Conservation (phyloP, 805 yeast genomes). For the Starmera amethionina region DNA sequence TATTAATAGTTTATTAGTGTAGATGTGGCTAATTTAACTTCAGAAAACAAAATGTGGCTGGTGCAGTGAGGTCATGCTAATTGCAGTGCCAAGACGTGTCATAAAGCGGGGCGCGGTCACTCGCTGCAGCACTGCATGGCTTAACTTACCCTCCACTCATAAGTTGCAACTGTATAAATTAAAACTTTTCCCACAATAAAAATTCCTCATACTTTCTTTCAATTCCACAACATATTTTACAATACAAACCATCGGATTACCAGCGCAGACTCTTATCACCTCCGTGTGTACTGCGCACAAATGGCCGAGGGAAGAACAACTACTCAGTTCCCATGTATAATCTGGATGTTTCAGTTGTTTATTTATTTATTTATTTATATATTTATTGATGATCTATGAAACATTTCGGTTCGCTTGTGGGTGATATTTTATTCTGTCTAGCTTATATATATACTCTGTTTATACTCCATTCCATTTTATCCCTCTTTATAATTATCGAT, state of each 20-base stretch:
- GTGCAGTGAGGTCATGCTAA: too few species aligned
- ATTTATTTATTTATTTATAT: neutral
- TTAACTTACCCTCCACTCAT: too few species aligned
- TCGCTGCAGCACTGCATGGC: too few species aligned
- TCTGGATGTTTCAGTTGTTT: slow-evolving; percentile 11
- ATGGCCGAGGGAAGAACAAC: slow-evolving; percentile 21
- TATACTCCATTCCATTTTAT: neutral
- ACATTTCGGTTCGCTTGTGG: slow-evolving; percentile 22
- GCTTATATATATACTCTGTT: neutral
- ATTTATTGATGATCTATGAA: neutral
- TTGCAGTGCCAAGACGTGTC: too few species aligned
- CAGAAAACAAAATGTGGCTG: too few species aligned
- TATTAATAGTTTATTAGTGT: too few species aligned
- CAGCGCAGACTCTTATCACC: slow-evolving; percentile 17
- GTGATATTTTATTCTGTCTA: slow-evolving; percentile 7
- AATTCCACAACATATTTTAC: slow-evolving; percentile 16
- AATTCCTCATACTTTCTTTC: too few species aligned
- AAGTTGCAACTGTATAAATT: too few species aligned
- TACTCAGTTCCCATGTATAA: slow-evolving; percentile 13
- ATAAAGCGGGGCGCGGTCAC: too few species aligned
- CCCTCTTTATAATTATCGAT: too few species aligned
- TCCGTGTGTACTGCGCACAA: slow-evolving; percentile 16
- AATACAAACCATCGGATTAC: slow-evolving; percentile 19
- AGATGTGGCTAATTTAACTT: too few species aligned
- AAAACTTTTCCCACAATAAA: too few species aligned